Evolutionary conservation across 345 rosid genomes (phyloP), one percentile per base, ranked within the genome.

Genomic region (Linum usitatissimum): DNA sequence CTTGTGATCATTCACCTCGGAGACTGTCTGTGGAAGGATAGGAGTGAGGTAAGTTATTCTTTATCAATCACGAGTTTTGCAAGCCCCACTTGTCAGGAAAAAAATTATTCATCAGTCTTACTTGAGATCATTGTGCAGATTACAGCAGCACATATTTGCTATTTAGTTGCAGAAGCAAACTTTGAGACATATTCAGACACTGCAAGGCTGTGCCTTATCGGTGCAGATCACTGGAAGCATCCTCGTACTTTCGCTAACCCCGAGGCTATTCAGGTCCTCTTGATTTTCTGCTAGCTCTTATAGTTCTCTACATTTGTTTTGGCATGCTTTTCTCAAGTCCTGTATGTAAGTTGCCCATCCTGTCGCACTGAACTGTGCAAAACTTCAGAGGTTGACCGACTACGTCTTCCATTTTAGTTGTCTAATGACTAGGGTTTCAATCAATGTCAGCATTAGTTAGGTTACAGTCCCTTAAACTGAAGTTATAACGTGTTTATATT

Each of bases 21-120:
- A 58, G 99, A 94, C 84, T 82, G 92, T 82, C 63, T 94, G 66
- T 94, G 96, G 99, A 94, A 81, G 86, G 99, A 94, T 61, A 84
- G 86, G 75, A 83, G 96, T 72, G 96, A 90, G 97, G 99, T 94
- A 80, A 19, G 53, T 59, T 57, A 40, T 71, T 31, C 55, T 31
- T 58, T 68, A 49, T 67, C 62, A 31, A 40, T 68, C 51, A 45
- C 51, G 7, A 34, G 38, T 34, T 34, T 34, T 34, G 8, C 51
- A 1, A 45, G 4, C 51, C 8, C 48, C 62, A 56, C 61, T 23
- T 23, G 17, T 14, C 58, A 21, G 17, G 70, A 30, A 73, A 59
- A 39, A 6, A 60, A 63, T 60, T 38, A 40, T 64, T 68, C 70
- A 19, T 73, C 56, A 75, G 65, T 61, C 71, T 76, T 62, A 66